Base-by-base conservation (phyloP, 495 filamentous ascomycete genomes). In the Penicillium odoratum region DNA sequence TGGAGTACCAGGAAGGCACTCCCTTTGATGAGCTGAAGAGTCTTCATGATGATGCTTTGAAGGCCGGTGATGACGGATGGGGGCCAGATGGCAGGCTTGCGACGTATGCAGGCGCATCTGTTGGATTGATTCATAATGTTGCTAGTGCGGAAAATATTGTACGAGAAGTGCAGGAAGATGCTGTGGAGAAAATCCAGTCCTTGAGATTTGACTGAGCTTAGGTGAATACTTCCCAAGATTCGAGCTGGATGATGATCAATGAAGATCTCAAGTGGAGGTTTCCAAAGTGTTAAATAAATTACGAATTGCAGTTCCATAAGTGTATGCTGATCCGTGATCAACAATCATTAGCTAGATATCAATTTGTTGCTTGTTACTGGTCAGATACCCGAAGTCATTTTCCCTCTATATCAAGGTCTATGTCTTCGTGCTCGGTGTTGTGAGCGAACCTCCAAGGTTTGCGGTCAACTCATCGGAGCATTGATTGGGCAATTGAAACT, bases 91-190 rank as follows among this genome's bases (percentile, higher is more conserved):
- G 85, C 5, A 75, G 88, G 66, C 71, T 89, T 60, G 85, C 87
- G 5, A 88, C 87, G n/a, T 93, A 90, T 77, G 87, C 87, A 2
- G 83, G 82, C 2, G 75, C 80, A 1, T 74, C 72, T 7, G 68
- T 84, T 7, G 83, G 83, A 8, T 65, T 85, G 57, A 74, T 84
- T 34, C 74, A 64, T 40, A 71, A 74, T 43, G 72, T 82, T 3
- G 68, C 69, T 57, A 52, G 54, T 33, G 82, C 81, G 0, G 73
- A 18, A 18, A 68, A 70, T 11, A 80, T 85, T 54, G 71, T 82
- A 13, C 53, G 29, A 53, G 51, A 53, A 13, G 34, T 60, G 26
- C 65, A 44, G 40, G 26, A 49, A 9, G 58, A 60, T 38, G 45
- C 63, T 3, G 21, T 58, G 21, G 33, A 56, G 33, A 61, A 36